Base-by-base conservation (phyloP, 306 rosid genomes). In the Rosa rugosa region DNA sequence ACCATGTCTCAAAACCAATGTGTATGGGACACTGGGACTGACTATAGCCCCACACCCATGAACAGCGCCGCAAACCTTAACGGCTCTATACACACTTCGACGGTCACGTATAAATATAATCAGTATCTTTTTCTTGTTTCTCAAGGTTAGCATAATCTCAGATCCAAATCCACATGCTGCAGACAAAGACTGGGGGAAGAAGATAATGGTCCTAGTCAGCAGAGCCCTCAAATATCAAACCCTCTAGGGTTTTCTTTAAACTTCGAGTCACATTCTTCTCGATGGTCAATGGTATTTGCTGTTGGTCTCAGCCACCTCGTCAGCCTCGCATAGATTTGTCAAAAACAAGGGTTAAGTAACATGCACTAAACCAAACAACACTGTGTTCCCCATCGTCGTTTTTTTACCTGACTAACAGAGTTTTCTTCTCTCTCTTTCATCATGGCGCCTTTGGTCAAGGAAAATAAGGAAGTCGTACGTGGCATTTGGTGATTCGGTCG, bases 161-260 rank as follows among this genome's bases (percentile, higher is more conserved):
- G 71, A 67, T 67, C 47, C 71, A 40, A 38, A 67, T 18, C 47
- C 71, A 66, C 71, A 38, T 66, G 71, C 46, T 38, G 71, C 25
- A 36, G 71, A 38, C 44, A 5, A 64, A 6, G 27, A 67, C 71
- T 20, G 5, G 12, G 9, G 8, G 27, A 59, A 64, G 23, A 34
- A 64, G 45, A 34, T 13, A 17, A 64, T 67, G 27, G 73, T 42
- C 53, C 63, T 69, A n/a, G 72, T 42, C 72, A 69, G 51, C 50
- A 1, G 12, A 11, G 45, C 45, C 45, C 10, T 36, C 70, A 34
- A 36, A 25, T 36, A 14, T 65, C 22, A 65, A 63, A 27, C 68
- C 41, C 17, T 64, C 5, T 5, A 31, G 20, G 69, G 69, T 68
- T 14, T 23, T 46, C 36, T 11, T 12, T 11, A 13, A 70, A 45